Conservation (phyloP, 164 flowering plant species). For the Dillenia turbinata region DNA sequence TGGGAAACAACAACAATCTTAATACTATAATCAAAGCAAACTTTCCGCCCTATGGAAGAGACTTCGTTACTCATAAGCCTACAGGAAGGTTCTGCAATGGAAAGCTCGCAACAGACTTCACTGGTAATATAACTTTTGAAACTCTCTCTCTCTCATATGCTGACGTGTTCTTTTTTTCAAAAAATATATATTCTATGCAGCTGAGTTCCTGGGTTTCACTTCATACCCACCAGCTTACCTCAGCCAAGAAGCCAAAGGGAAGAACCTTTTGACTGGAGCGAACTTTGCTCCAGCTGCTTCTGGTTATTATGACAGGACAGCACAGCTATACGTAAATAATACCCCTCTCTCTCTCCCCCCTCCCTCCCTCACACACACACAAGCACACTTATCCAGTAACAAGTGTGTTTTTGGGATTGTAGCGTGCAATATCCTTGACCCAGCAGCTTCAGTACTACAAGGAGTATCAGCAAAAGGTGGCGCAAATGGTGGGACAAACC, state of each 20-base stretch:
- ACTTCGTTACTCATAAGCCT: slow-evolving; percentile 55
- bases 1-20: slow-evolving; percentile 76
- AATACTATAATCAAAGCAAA: slow-evolving; percentile 66
- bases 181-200: slow-evolving; percentile 29
- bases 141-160: not conserved
- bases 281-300: slow-evolving; percentile 93
- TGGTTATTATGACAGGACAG: slow-evolving; percentile 68
- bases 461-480: slow-evolving; percentile 59
- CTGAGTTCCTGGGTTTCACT: slow-evolving; percentile 77
- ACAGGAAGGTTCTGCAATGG: slow-evolving; percentile 97
- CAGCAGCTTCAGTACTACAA: slow-evolving; percentile 69
- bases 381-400: not conserved
- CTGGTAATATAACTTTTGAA: slow-evolving; percentile 39
- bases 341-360: slow-evolving; percentile 1
- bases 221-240: slow-evolving; percentile 87
- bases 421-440: slow-evolving; percentile 62
- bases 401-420: slow-evolving; percentile 10
- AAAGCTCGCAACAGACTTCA: slow-evolving; percentile 82
- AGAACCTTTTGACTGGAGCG: slow-evolving; percentile 55
- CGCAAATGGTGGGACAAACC: slow-evolving; percentile 40
- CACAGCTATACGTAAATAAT: slow-evolving; percentile 56
- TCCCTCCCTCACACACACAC: not conserved
- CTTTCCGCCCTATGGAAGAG: slow-evolving; percentile 91
- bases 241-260: slow-evolving; percentile 57
- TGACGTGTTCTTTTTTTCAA: not conserved